Evolutionary conservation across 306 rosid species (phyloP), one percentile per base, ranked within the genome.

Genomic region (Glycine tomentella): DNA sequence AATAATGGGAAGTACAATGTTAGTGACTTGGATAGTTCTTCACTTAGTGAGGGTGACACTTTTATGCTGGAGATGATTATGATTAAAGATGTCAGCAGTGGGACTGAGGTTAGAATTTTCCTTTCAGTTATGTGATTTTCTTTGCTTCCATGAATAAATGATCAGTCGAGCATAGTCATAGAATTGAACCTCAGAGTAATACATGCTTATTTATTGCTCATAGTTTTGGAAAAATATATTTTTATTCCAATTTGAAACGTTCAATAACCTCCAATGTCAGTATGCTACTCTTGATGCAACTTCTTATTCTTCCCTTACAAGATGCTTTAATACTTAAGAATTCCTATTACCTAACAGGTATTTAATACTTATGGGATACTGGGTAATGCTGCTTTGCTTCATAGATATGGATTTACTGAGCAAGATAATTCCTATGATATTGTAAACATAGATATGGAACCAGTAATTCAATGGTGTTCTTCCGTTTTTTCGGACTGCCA

Each of bases 321-420:
- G 68, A 46, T n/a, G n/a, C n/a, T 75, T 52, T 58, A 69, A 61
- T 55, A 38, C 66, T 59, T 34, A 33, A 8, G 12, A 45, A 40
- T 44, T 80, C 16, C 62, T 72, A 74, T 42, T 64, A 66, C 48
- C 55, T 74, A 4, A 79, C 89, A 92, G 97, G 92, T 95, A 70
- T 95, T 88, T 72, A 95, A 93, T 82, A 95, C 97, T 40, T 95
- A 95, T 3, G 97, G 99, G n/a, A 65, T 80, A 55, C 8, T 88
- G 87, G 95, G 97, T 17, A 95, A 95, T 78, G 99, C 97, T 67
- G 99, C 97, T 59, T 85, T 95, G 86, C 97, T 95, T 79, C 95
- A 95, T 78, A 88, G 99, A 84, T 95, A 93, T 17, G 97, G 97
- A 74, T 95, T 95, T 80, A 91, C 97, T 4, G 99, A 93, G 88